Evolutionary conservation across 2,329 filamentous ascomycete genomes (phyloP), one percentile per base, ranked within the genome.

Genomic region (Aspergillus felis): DNA sequence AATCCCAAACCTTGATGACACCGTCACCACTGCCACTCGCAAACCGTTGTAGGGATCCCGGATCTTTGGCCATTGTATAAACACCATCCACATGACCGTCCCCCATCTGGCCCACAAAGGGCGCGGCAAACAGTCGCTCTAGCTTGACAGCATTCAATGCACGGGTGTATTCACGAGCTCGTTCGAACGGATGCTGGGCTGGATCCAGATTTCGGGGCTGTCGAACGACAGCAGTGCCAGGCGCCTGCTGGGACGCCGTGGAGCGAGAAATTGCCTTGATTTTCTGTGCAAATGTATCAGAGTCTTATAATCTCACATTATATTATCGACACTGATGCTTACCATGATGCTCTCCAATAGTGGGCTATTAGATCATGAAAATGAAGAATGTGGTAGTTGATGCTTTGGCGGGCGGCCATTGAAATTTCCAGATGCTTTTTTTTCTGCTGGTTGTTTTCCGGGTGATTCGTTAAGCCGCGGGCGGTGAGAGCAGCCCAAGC

Each of bases 11-110:
- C 76, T 99, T 99, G 57, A 99, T 85, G 9, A 97, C 86, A 63
- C 94, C 93, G 74, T 99, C 94, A 62, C 92, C 92, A 64, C 88
- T 91, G 47, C 90, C 92, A 68, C 89, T 93, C 6, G 92, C 91
- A 65, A 92, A 84, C 57, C 87, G 81, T 66, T 91, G 84, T 27
- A 93, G 76, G 7, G 87, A 87, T 64, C 85, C 86, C 6, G 89
- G 88, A 66, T 94, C 91, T 73, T 92, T 92, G 58, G 89, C 88
- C 73, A 94, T 85, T 38, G 85, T 85, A 74, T 93, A 94, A 9
- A 90, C 86, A 61, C 94, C 94, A 69, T 99, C 94, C 56, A 97
- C 90, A 76, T 99, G 94, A 22, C 94, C 93, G 32, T 85, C 83
- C 54, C 93, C 93, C 25, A 99, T 85, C 73, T 97, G 91, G 0